Conservation (phyloP, 129 eudicot species). For the Apium graveolens region DNA sequence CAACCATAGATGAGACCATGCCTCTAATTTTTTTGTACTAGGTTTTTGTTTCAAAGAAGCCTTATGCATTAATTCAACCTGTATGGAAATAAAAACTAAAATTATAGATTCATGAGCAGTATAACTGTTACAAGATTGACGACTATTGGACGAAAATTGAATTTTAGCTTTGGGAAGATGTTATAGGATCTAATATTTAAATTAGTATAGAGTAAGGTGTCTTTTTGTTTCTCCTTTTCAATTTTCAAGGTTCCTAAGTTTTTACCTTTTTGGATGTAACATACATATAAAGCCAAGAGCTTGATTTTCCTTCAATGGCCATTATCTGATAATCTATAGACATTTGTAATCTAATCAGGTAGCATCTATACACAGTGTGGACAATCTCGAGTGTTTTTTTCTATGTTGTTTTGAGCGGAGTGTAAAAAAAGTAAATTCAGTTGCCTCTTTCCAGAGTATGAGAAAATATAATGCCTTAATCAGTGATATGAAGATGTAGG, state of each 20-base stretch:
- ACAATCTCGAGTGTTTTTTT: background rate
- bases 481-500: slow-evolving; percentile 23
- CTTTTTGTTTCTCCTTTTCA: background rate
- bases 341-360: background rate
- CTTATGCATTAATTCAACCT: background rate
- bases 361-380: background rate
- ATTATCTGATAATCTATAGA: background rate
- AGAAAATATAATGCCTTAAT: background rate
- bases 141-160: background rate
- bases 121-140: background rate
- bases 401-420: background rate
- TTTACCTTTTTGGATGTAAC: background rate
- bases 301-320: background rate
- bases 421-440: background rate
- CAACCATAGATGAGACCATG: background rate
- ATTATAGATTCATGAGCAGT: background rate
- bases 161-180: background rate
- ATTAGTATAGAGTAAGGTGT: background rate
- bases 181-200: background rate
- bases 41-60: background rate
- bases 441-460: background rate
- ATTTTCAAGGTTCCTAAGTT: background rate
- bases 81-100: background rate
- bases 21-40: background rate
- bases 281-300: background rate